Evolutionary conservation across 768 basidiomycete genomes (phyloP).

Genomic region (Suillus subalutaceus): DNA sequence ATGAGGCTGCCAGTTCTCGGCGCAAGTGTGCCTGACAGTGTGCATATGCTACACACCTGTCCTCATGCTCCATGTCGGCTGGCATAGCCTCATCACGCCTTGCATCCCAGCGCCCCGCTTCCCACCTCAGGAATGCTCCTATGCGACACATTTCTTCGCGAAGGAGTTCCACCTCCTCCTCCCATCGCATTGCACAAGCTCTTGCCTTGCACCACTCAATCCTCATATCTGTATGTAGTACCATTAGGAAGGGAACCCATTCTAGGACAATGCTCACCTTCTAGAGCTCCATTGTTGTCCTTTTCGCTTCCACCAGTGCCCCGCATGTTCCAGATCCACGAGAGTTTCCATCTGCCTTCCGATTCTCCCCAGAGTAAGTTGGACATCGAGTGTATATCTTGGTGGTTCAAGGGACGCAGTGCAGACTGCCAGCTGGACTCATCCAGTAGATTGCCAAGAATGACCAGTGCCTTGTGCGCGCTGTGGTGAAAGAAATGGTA

Average conservation of each 20-base stretch:
- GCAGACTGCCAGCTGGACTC: neutral
- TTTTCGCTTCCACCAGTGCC: neutral
- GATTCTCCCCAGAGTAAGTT: neutral
- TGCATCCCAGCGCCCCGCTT: neutral
- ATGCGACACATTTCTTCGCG: neutral
- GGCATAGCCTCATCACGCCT: neutral
- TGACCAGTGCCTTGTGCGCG: too few species aligned
- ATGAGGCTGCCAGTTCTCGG: neutral
- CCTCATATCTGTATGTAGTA: neutral
- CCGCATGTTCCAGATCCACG: neutral
- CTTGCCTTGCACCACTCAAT: neutral
- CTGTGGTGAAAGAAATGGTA: too few species aligned
- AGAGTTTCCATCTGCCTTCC: too few species aligned
- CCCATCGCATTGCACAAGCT: neutral
- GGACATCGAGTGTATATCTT: neutral
- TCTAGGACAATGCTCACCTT: neutral
- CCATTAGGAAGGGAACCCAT: neutral
- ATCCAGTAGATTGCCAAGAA: neutral
- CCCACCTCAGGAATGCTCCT: neutral
- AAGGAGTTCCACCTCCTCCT: neutral
- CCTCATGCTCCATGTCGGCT: neutral
- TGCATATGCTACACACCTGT: neutral
- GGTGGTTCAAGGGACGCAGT: neutral
- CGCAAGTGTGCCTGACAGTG: neutral
- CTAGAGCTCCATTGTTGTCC: neutral